Conservation (phyloP, 2,329 filamentous ascomycete genomes). For the Botrytis fragariae region DNA sequence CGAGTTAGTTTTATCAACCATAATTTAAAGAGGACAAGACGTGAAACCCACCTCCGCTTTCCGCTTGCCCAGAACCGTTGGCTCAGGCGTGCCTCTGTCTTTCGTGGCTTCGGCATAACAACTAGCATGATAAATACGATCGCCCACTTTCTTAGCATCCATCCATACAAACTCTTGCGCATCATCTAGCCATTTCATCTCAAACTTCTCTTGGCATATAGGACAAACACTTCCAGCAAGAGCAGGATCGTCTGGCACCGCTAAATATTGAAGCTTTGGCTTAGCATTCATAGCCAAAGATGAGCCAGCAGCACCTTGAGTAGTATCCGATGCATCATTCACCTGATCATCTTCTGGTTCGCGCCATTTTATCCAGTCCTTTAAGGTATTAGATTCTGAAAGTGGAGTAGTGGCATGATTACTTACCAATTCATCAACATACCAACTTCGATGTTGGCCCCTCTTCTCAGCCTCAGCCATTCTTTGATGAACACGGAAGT, state of each 20-base stretch:
- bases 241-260: constrained; percentile 75
- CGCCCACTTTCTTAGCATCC: constrained; percentile 76
- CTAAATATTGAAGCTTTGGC: constrained; percentile 66
- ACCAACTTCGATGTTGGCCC: constrained; percentile 91
- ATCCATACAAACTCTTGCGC: constrained; percentile 97
- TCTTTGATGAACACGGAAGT: constrained; percentile 89
- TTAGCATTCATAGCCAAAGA: constrained; percentile 44
- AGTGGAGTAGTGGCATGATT: neutral
- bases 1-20: neutral
- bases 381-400: constrained; percentile 30
- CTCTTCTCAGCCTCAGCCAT: constrained; percentile 82
- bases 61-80: constrained; percentile 63
- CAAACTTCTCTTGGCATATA: constrained; percentile 94
- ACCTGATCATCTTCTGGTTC: constrained; percentile 72
- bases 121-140: constrained; percentile 82
- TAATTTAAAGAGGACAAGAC: neutral
- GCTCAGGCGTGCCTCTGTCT: constrained; percentile 62
- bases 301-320: constrained; percentile 42
- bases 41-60: constrained; percentile 59
- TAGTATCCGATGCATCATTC: constrained; percentile 41
- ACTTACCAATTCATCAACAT: constrained; percentile 80
- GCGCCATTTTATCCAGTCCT: constrained; percentile 88
- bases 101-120: constrained; percentile 82
- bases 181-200: constrained; percentile 87
- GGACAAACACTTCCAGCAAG: constrained; percentile 78